Base-by-base conservation (phyloP, 306 rosid species). In the Delonix regia region DNA sequence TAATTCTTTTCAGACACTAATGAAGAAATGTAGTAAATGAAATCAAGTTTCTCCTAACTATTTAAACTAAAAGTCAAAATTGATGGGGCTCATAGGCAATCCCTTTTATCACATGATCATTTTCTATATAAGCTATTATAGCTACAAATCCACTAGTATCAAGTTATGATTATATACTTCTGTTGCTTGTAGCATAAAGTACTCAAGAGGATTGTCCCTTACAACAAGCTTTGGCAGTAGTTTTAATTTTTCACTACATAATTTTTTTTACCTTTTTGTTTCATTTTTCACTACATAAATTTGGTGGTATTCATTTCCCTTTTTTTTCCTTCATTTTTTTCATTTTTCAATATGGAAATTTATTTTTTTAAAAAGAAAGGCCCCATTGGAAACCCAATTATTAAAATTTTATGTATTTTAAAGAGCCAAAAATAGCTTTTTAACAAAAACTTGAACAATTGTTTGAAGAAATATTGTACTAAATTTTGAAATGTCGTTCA, bases 161-260 rank as follows among this genome's bases (percentile, higher is more conserved):
- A 18, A 52, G 49, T 76, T 55, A 48, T 28, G 53, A 48, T 53
- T 61, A 68, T 42, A 74, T 69, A 41, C 55, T 56, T 52, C 48
- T 49, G 41, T 14, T 76, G 73, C 55, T 55, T 86, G 83, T 57
- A 92, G 99, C 85, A 60, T 84, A 53, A 91, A 59, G 81, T 81
- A 74, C 86, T 92, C 99, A 30, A 73, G 90, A 47, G 97, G 92
- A 72, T 75, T 91, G 36, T 92, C 97, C n/a, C 93, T 81, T 24
- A 77, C 90, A 12, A 83, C 89, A 45, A 95, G 99, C 84, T 73
- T 89, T 30, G 96, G 95, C 10, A 87, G 92, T 59, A 95, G 98
- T 82, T 95, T 95, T 77, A 42, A 42, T 8, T 42, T 42, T 8
- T 3, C 8, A 4, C 33, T n/a, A 3, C 9, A 1, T 1, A 4